A percentile compares a stretch with the other conserved stretches of the same genome.
phyloP scores from a whole-genome alignment of 768 basidiomycete genomes.

The Mycena galopus region DNA sequence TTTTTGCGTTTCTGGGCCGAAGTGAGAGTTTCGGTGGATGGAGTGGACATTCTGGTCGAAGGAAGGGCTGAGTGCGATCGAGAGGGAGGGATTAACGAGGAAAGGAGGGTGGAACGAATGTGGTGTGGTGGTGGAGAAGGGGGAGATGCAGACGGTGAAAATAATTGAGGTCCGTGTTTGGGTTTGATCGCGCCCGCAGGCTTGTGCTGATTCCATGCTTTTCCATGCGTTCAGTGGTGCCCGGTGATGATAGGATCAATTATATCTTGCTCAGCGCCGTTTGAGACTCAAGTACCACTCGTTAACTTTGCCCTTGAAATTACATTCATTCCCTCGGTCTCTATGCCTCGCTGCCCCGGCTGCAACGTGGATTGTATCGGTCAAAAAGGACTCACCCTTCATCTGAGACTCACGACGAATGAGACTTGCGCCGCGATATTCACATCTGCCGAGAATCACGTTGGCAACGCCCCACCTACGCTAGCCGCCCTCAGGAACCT shows the following conservation, averaged over 20 bases:
- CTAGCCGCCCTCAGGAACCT: too few relatives aligned
- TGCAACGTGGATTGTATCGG: background rate
- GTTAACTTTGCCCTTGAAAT: background rate
- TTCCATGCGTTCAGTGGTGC: background rate
- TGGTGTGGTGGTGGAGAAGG: background rate
- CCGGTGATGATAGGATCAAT: background rate
- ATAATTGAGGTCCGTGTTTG: constrained; percentile 1
- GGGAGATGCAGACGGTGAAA: background rate
- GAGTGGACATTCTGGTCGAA: background rate
- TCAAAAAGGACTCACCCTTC: background rate
- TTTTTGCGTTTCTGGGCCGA: background rate
- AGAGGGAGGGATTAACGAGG: background rate
- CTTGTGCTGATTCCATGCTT: background rate
- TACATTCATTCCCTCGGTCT: background rate
- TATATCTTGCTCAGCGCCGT: background rate
- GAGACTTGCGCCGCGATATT: background rate
- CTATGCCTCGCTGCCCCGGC: background rate
- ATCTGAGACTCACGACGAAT: background rate
- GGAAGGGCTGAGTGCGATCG: background rate
- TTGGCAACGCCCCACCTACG: background rate
- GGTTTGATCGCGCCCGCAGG: background rate
- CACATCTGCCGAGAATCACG: background rate
- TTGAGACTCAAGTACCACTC: background rate
- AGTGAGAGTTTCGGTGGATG: background rate
- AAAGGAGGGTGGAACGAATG: background rate